These are phyloP conservation scores for Salvia rosmarinus DNA, from an alignment of 257 asterid species.

Conservation along the genomic window DNA sequence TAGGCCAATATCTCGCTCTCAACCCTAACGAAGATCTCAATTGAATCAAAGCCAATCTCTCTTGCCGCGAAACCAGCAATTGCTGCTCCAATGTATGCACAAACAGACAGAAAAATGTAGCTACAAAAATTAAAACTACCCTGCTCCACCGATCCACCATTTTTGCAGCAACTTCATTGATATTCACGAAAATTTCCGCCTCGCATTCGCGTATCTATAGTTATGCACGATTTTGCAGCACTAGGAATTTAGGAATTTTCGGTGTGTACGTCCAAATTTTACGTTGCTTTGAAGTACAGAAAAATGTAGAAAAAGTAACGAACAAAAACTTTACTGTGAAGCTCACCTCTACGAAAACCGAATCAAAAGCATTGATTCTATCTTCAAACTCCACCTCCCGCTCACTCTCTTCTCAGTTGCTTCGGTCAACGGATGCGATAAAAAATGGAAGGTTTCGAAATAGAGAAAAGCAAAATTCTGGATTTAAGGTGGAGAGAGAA, in stretches of 20 bases:
- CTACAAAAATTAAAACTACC: slow-evolving; percentile 39
- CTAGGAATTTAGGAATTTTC: slow-evolving; percentile 37
- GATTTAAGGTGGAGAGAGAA: slow-evolving; percentile 34
- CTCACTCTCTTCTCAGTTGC: slow-evolving; percentile 43
- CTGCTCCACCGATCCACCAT: slow-evolving; percentile 65
- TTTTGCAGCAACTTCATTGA: slow-evolving; percentile 69
- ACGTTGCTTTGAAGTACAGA: slow-evolving; percentile 20
- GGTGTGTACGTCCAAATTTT: slow-evolving; percentile 38
- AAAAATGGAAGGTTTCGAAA: slow-evolving; percentile 16
- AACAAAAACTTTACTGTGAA: slow-evolving; percentile 7
- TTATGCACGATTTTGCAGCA: slow-evolving; percentile 15
- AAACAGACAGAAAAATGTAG: slow-evolving; percentile 50
- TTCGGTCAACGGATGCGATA: slow-evolving; percentile 51
- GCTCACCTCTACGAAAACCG: slow-evolving; percentile 43
- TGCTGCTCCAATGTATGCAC: slow-evolving; percentile 59
- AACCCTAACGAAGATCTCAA: slow-evolving; percentile 95
- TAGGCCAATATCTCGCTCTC: slow-evolving; percentile 86
- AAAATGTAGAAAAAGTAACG: not conserved
- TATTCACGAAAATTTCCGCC: slow-evolving; percentile 44
- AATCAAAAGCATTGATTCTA: slow-evolving; percentile 44
- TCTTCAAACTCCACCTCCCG: slow-evolving; percentile 26
- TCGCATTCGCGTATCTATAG: slow-evolving; percentile 35
- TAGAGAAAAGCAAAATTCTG: slow-evolving; percentile 19
- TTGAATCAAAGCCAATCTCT: slow-evolving; percentile 66
- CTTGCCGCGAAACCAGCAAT: slow-evolving; percentile 46